These are phyloP conservation scores for Alternaria gansuensis DNA, from an alignment of 2,329 filamentous ascomycete genomes.

Conservation along the genomic window DNA sequence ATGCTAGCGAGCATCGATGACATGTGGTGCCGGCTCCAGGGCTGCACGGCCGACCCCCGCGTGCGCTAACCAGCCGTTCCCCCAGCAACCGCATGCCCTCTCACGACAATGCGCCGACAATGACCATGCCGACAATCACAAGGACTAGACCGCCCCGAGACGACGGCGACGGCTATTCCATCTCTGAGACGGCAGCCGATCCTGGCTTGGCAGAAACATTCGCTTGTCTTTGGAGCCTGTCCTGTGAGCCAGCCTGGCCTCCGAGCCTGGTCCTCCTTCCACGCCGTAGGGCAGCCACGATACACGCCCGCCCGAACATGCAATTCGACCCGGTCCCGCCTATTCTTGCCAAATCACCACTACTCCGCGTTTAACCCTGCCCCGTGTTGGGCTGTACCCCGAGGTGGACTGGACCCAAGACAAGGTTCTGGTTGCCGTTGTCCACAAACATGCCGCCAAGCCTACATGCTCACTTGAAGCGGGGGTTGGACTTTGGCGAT, in stretches of 20 bases:
- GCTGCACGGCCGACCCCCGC: constrained; percentile 24
- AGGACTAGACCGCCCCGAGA: constrained; percentile 1
- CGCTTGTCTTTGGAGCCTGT: constrained; percentile 1
- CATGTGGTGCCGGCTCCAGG: constrained; percentile 17
- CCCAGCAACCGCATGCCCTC: constrained; percentile 14
- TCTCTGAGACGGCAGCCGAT: constrained; percentile 16
- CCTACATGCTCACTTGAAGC: constrained; percentile 38
- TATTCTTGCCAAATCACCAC: constrained; percentile 11
- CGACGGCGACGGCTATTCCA: constrained; percentile 7
- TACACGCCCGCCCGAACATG: constrained; percentile 19
- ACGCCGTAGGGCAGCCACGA: constrained; percentile 14
- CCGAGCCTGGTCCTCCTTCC: constrained; percentile 2
- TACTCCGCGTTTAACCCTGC: background rate
- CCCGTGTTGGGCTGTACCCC: background rate
- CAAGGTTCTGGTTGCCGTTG: background rate
- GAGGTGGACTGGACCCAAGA: background rate
- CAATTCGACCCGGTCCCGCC: constrained; percentile 14
- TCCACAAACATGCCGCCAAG: constrained; percentile 28
- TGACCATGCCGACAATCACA: constrained; percentile 3
- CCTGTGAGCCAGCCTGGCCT: background rate
- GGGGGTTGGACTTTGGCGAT: constrained; percentile 37
- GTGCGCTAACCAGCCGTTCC: constrained; percentile 18
- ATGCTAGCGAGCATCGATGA: constrained; percentile 34
- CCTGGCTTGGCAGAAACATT: constrained; percentile 7
- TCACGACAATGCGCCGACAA: constrained; percentile 2